Conservation (phyloP, 2,329 filamentous ascomycete genomes). For the Apiospora pterosperma region DNA sequence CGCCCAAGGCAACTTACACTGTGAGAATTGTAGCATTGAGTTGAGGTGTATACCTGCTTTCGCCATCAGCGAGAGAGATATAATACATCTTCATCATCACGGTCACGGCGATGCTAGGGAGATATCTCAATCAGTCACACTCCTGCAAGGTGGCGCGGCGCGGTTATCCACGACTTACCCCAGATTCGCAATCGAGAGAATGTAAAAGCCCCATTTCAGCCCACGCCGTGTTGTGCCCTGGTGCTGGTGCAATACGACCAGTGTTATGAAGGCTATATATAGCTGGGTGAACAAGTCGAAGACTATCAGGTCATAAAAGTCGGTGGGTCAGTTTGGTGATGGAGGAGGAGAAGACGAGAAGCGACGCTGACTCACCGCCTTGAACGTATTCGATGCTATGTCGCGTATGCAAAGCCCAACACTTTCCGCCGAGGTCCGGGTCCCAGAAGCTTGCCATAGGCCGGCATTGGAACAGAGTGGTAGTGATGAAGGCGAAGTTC, state of each 20-base stretch:
- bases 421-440: slow-evolving; percentile 23
- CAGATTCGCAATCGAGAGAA: slow-evolving; percentile 25
- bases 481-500: slow-evolving; percentile 29
- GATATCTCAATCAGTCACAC: not conserved
- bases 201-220: slow-evolving; percentile 32
- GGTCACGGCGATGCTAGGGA: not conserved
- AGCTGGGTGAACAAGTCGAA: slow-evolving; percentile 34
- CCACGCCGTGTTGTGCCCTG: slow-evolving; percentile 22
- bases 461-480: slow-evolving; percentile 33
- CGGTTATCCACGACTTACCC: slow-evolving; percentile 18
- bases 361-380: slow-evolving; percentile 19
- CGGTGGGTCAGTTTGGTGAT: not conserved
- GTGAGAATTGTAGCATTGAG: not conserved
- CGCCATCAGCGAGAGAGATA: not conserved
- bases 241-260: slow-evolving; percentile 24
- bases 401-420: slow-evolving; percentile 29
- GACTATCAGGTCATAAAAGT: slow-evolving; percentile 14
- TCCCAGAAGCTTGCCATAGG: slow-evolving; percentile 36
- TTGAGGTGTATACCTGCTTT: not conserved
- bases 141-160: not conserved
- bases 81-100: not conserved
- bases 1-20: not conserved
- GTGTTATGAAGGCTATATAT: slow-evolving; percentile 31
- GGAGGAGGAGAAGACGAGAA: too few species aligned
- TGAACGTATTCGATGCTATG: slow-evolving; percentile 32